phyloP scores from a whole-genome alignment of 2,329 filamentous ascomycete genomes.

The Scedosporium boydii region DNA sequence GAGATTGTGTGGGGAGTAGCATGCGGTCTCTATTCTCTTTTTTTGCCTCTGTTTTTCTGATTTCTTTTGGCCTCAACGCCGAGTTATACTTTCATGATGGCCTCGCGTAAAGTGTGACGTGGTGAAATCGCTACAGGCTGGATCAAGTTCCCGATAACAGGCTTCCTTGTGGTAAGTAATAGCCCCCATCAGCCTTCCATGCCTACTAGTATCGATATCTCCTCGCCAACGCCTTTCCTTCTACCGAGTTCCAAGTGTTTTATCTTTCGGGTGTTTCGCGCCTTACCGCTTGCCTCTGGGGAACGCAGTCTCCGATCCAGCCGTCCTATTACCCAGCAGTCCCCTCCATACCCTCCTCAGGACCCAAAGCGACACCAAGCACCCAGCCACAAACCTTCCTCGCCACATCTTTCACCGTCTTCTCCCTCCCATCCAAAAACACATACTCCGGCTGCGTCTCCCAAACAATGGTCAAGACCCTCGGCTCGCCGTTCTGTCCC shows the following conservation, averaged over 20 bases:
- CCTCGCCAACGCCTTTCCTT: not conserved
- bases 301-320: too few species aligned
- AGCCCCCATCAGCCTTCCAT: too few species aligned
- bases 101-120: not conserved
- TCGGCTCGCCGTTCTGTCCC: not conserved
- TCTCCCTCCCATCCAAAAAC: too few species aligned
- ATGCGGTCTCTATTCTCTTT: not conserved
- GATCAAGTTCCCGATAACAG: too few species aligned
- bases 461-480: not conserved
- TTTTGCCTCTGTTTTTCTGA: not conserved
- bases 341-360: not conserved
- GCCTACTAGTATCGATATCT: too few species aligned
- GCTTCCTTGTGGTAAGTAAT: too few species aligned
- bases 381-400: conserved; percentile 1
- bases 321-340: too few species aligned
- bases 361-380: not conserved
- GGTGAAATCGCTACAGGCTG: too few species aligned
- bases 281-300: too few species aligned
- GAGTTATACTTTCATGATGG: not conserved
- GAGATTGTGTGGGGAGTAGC: not conserved
- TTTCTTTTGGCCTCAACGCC: not conserved
- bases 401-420: not conserved
- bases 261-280: not conserved
- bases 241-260: not conserved
- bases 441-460: not conserved